Base-by-base conservation (phyloP, 1,284 basidiomycete genomes). In the Phaffia rhodozyma region DNA sequence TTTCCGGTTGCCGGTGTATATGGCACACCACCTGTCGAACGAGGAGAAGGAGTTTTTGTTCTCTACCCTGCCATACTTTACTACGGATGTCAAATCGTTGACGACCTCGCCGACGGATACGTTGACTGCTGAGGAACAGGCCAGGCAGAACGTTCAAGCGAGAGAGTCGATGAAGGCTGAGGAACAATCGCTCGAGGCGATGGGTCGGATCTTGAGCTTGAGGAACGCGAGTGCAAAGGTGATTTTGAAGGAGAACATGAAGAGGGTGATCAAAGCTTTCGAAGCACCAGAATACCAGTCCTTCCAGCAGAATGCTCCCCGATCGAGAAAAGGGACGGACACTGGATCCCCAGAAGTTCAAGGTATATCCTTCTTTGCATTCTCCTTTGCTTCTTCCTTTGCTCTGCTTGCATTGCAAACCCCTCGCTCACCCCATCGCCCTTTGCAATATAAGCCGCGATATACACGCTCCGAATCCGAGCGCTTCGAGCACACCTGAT, bases 281-380 rank as follows among this genome's bases (percentile, higher is more conserved):
- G 60, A 57, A 20, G 23, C n/a, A 30, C 64, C 64, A 13, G 60
- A 65, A 29, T 30, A 60, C 23, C 27, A 55, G 49, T 38, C 30
- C 16, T 52, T 65, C n/a, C 55, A 57, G 51, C 21, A 4, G 38
- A 21, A 25, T 18, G 30, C 38, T 20, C 30, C 51, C 1, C 58
- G 50, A 53, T 9, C 2, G 25, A 49, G 60, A n/a, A 58, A 58
- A 38, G 64, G 64, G 1, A 55, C 64, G 32, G 64, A 66, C 32
- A 54, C 60, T 9, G 64, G 64, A 38, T 49, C 50, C 11, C 55
- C 55, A 11, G 64, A 66, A 49, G 64, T 66, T 21, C 64, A 66
- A 34, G 55, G 64, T 66, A 21, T 27, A 60, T 50, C 7, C 32
- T 47, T 47, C 38, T n/a, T 60, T 52, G n/a, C 49, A 60, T 50